Percentiles rank a stretch among this genome's conserved stretches.
phyloP scores from a whole-genome alignment of 148 eudicot species.

The Pouteria glomerata region DNA sequence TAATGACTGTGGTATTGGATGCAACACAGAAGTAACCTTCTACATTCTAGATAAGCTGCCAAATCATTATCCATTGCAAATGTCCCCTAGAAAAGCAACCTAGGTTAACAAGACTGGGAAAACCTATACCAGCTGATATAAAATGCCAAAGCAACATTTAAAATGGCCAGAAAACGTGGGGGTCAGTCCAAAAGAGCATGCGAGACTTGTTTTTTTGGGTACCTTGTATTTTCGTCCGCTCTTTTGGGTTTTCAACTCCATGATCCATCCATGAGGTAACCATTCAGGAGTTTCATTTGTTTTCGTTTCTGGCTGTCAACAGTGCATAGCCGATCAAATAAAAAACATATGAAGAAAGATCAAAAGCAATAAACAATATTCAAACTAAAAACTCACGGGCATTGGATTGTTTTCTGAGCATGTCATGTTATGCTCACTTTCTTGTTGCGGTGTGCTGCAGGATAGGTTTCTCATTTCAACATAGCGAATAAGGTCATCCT shows the following conservation, averaged over 20 bases:
- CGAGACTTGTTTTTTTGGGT: neutral
- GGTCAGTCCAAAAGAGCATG: neutral
- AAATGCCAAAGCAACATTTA: neutral
- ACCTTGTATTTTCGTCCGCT: constrained; percentile 47
- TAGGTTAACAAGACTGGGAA: neutral
- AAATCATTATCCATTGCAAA: neutral
- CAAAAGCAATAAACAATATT: constrained; percentile 8
- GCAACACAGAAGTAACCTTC: neutral
- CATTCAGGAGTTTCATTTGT: constrained; percentile 35
- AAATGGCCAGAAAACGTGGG: constrained; percentile 3
- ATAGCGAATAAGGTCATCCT: constrained; percentile 34
- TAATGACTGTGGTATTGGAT: no score
- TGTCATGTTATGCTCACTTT: constrained; percentile 12
- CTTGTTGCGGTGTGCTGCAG: constrained; percentile 15
- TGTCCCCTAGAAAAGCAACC: neutral
- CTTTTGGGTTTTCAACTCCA: constrained; percentile 36
- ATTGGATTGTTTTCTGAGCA: constrained; percentile 21
- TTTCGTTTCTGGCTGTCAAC: constrained; percentile 17
- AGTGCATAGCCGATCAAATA: constrained; percentile 10
- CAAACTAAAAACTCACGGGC: constrained; percentile 35
- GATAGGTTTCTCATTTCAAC: constrained; percentile 17
- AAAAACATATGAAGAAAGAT: constrained; percentile 6
- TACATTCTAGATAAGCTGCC: neutral
- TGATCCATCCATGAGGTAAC: constrained; percentile 70
- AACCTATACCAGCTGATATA: neutral